Conservation (phyloP, 2,329 filamentous ascomycete genomes). For the Sporothrix schenckii region DNA sequence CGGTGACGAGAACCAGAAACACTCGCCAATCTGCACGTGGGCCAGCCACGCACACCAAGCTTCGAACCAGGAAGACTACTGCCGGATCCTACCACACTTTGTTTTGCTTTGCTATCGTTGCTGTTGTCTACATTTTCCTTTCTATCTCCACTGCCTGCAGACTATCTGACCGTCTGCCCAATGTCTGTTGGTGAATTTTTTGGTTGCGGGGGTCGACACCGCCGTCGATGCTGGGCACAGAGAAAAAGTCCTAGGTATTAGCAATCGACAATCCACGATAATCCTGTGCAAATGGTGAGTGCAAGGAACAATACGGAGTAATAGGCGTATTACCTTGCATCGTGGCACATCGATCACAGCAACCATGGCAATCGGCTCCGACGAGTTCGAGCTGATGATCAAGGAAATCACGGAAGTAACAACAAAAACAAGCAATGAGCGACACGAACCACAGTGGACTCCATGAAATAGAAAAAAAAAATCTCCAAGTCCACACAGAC, state of each 20-base stretch:
- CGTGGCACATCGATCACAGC: not conserved
- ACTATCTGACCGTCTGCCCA: not conserved
- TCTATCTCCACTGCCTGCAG: not conserved
- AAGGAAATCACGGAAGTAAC: not conserved
- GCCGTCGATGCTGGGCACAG: no score
- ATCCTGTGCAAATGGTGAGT: not conserved
- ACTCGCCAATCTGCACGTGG: not conserved
- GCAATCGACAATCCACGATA: not conserved
- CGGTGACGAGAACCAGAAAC: not conserved
- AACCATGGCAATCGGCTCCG: not conserved
- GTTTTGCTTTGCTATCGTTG: not conserved
- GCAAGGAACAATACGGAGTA: no score
- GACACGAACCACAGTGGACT: conserved; percentile 1
- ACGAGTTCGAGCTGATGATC: no score
- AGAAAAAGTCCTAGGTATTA: no score
- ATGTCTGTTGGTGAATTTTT: no score
- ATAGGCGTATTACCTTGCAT: no score
- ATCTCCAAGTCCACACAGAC: not conserved
- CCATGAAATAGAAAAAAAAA: not conserved
- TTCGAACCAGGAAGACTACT: not conserved
- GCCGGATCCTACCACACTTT: not conserved
- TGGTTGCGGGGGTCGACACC: no score
- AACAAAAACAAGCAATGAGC: not conserved
- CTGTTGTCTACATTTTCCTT: not conserved
- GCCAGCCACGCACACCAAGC: no score